A percentile compares a stretch with the other conserved stretches of the same genome.
Conservation (phyloP, 495 filamentous ascomycete species). For the Hypoxylon fragiforme region DNA sequence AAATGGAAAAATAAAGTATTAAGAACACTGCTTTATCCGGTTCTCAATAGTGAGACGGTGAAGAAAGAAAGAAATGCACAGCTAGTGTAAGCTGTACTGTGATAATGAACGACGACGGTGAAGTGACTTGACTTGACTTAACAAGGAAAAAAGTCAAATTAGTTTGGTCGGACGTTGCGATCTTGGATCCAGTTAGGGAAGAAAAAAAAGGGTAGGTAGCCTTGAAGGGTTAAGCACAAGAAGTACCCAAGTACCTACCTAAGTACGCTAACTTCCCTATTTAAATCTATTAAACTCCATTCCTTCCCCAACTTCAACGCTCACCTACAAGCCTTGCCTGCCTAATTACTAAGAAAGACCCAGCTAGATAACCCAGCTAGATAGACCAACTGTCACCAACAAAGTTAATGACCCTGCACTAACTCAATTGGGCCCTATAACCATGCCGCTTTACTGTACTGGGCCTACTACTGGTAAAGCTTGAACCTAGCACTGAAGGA, state of each 20-base stretch:
- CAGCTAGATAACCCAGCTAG: too few relatives aligned
- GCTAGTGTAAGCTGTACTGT: slow-evolving; percentile 4
- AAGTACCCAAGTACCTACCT: not conserved
- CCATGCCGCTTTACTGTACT: too few relatives aligned
- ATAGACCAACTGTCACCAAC: too few relatives aligned
- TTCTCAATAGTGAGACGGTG: not conserved
- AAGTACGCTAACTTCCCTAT: not conserved
- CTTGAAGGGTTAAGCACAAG: too few relatives aligned
- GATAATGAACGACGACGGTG: slow-evolving; percentile 26
- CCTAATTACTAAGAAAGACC: too few relatives aligned
- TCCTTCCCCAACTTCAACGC: too few relatives aligned
- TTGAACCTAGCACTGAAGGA: too few relatives aligned
- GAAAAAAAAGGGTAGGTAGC: not conserved
- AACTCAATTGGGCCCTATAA: too few relatives aligned
- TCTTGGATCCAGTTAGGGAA: not conserved
- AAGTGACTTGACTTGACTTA: not conserved
- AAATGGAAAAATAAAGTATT: slow-evolving; percentile 26
- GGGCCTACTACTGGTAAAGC: too few relatives aligned
- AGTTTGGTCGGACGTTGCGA: slow-evolving; percentile 7
- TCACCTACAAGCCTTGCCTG: too few relatives aligned
- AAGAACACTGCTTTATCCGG: slow-evolving; percentile 12
- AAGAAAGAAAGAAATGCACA: not conserved
- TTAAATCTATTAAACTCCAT: too few relatives aligned
- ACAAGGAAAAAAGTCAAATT: slow-evolving; percentile 19
- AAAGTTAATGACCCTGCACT: too few relatives aligned